These are phyloP conservation scores for Gillenia trifoliata DNA, from an alignment of 306 rosid species.

Conservation along the genomic window DNA sequence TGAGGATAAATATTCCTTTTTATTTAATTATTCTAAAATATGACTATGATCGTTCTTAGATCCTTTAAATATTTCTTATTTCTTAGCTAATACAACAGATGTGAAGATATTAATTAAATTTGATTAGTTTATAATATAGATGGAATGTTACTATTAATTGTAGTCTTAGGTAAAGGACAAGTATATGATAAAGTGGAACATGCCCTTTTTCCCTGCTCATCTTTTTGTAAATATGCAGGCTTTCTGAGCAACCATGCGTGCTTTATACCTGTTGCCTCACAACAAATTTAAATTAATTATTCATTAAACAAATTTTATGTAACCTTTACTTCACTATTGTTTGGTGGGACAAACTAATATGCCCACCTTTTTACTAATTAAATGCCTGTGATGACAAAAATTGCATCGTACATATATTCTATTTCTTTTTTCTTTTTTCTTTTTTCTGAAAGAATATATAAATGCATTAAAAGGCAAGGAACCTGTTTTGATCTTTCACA, in stretches of 20 bases:
- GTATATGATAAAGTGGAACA: conserved; percentile 41
- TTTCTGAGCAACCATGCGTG: conserved; percentile 61
- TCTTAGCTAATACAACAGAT: conserved; percentile 15
- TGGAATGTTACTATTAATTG: conserved; percentile 21
- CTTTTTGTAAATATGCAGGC: conserved; percentile 67
- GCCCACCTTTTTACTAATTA: conserved; percentile 12
- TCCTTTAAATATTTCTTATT: background rate
- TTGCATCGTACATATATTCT: background rate
- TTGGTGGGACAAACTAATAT: conserved; percentile 28
- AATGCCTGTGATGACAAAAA: background rate
- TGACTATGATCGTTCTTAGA: conserved; percentile 4
- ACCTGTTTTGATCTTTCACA: no score
- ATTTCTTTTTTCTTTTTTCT: no score
- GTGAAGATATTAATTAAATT: background rate
- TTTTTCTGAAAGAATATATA: no score
- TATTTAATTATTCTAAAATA: conserved; percentile 17
- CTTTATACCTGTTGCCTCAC: conserved; percentile 56
- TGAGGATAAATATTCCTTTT: conserved; percentile 21
- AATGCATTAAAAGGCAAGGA: no score
- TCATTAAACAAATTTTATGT: conserved; percentile 19
- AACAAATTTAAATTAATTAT: conserved; percentile 18
- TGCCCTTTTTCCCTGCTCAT: conserved; percentile 42
- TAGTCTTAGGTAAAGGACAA: conserved; percentile 36
- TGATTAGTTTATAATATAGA: background rate
- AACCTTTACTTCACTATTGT: conserved; percentile 27